A percentile compares a stretch with the other conserved stretches of the same genome.
phyloP scores from a whole-genome alignment of 441 rosid genomes.

The Brassica hybrid region DNA sequence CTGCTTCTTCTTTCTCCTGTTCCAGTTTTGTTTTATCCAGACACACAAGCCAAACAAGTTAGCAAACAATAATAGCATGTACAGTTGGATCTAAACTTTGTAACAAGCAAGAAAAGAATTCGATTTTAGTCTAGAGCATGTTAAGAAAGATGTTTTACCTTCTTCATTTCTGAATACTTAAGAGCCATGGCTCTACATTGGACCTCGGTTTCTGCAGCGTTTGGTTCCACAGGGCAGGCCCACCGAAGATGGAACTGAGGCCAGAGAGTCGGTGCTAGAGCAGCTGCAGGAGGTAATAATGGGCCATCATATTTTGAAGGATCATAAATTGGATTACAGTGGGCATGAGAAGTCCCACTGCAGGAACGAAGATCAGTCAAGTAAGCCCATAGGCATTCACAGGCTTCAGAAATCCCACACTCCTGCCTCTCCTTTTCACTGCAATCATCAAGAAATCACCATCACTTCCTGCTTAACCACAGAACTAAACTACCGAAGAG shows the following conservation, averaged over 20 bases:
- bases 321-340: conserved; percentile 83
- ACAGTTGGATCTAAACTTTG: conserved; percentile 5
- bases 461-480: conserved; percentile 11
- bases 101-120: background rate
- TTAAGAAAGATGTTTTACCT: conserved; percentile 50
- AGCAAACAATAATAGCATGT: background rate
- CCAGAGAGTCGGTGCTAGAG: conserved; percentile 95
- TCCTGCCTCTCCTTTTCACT: conserved; percentile 94
- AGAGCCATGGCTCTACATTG: conserved; percentile 66
- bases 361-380: conserved; percentile 73
- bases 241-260: conserved; percentile 96
- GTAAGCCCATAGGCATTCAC: conserved; percentile 94
- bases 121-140: background rate
- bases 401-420: conserved; percentile 65
- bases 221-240: conserved; percentile 90
- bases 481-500: too few relatives aligned
- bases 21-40: conserved; percentile 2
- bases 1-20: conserved; percentile 84
- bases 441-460: conserved; percentile 37
- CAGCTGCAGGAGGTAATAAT: conserved; percentile 90
- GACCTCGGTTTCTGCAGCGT: conserved; percentile 71
- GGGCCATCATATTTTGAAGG: conserved; percentile 60
- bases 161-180: conserved; percentile 65
- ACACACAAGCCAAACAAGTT: conserved; percentile 16
- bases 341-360: conserved; percentile 67